phyloP scores from a whole-genome alignment of 352 stramenopile genomes.

The Phytophthora pinifolia region DNA sequence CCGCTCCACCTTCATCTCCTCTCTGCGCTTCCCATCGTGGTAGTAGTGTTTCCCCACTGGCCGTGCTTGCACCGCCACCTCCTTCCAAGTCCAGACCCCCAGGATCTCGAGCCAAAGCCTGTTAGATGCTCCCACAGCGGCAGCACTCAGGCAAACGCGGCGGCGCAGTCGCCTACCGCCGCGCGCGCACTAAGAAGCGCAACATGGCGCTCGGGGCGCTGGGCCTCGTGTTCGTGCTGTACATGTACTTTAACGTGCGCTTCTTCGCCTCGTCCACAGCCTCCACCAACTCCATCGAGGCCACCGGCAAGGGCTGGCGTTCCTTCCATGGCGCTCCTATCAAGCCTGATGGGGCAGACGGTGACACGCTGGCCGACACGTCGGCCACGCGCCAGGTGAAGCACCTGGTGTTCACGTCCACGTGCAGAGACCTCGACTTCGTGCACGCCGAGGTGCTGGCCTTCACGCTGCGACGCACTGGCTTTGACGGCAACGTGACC shows the following conservation, averaged over 20 bases:
- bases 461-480: slow-evolving; percentile 58
- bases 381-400: slow-evolving; percentile 53
- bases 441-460: slow-evolving; percentile 71
- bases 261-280: slow-evolving; percentile 50
- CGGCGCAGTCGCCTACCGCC: slow-evolving; percentile 29
- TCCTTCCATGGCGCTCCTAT: slow-evolving; percentile 15
- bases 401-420: slow-evolving; percentile 79
- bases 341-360: slow-evolving; percentile 14
- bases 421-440: slow-evolving; percentile 60
- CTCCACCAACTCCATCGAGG: slow-evolving; percentile 32
- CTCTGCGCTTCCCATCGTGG: background rate
- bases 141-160: slow-evolving; percentile 43
- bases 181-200: slow-evolving; percentile 21
- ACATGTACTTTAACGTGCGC: slow-evolving; percentile 67
- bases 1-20: slow-evolving; percentile 4
- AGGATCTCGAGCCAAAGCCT: slow-evolving; percentile 9
- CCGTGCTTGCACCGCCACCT: background rate
- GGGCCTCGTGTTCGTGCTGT: slow-evolving; percentile 46
- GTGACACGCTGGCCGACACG: slow-evolving; percentile 27
- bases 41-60: background rate
- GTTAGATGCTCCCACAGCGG: slow-evolving; percentile 57
- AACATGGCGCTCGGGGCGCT: slow-evolving; percentile 33
- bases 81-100: background rate
- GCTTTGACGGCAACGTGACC: slow-evolving; percentile 58
- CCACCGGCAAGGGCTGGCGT: slow-evolving; percentile 19